Conservation (phyloP, 345 rosid species). For the Leavenworthia alabamica region DNA sequence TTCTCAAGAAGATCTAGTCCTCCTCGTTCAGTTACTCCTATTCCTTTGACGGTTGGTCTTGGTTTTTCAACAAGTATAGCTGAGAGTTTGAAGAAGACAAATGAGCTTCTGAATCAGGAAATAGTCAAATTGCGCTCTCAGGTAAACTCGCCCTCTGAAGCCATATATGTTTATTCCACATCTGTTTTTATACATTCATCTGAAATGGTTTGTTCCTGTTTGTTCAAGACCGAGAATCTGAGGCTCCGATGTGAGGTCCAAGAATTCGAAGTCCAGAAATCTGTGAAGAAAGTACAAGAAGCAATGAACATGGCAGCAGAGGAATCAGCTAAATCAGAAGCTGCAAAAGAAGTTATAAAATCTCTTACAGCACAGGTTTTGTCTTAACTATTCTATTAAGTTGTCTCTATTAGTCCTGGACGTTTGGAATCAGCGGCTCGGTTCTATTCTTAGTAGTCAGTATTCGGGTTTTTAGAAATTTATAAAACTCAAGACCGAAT, state of each 20-base stretch:
- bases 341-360: constrained; percentile 92
- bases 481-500: too few species aligned
- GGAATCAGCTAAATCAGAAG: constrained; percentile 77
- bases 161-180: background rate
- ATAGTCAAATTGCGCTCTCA: constrained; percentile 78
- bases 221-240: constrained; percentile 58
- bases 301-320: constrained; percentile 64
- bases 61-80: constrained; percentile 66
- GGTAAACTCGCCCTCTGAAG: constrained; percentile 36
- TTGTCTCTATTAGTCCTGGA: too few species aligned
- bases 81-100: constrained; percentile 91
- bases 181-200: background rate
- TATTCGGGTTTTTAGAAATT: too few species aligned
- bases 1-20: constrained; percentile 94
- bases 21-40: constrained; percentile 90
- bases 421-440: too few species aligned
- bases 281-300: constrained; percentile 75
- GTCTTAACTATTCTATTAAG: constrained; percentile 10
- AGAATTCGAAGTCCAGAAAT: constrained; percentile 76
- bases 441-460: too few species aligned
- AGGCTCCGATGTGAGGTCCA: constrained; percentile 74
- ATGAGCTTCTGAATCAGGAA: constrained; percentile 88
- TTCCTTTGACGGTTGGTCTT: constrained; percentile 76
- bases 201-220: background rate
- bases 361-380: constrained; percentile 87